Evolutionary conservation across 2,329 filamentous ascomycete species (phyloP).

Genomic region (Sporothrix mexicana): DNA sequence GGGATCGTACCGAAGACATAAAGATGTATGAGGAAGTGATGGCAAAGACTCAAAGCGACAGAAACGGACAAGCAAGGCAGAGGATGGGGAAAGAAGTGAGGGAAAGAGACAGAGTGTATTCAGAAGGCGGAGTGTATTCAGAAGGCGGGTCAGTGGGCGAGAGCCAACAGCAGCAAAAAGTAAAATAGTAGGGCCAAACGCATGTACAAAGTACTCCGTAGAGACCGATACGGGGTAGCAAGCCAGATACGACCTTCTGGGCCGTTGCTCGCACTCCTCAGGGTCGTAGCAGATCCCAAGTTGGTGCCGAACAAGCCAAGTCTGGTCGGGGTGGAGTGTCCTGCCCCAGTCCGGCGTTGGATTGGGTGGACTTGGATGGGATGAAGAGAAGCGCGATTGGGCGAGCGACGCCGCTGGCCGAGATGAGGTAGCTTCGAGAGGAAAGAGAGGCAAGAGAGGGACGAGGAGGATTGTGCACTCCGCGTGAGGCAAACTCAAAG

Average conservation of each 20-base stretch:
- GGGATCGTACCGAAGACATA: constrained; percentile 24
- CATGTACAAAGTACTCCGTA: no score
- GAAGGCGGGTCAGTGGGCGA: background rate
- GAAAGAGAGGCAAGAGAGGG: background rate
- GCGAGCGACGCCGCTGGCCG: constrained; percentile 25
- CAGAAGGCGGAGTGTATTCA: background rate
- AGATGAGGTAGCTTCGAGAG: constrained; percentile 26
- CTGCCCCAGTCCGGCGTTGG: constrained; percentile 27
- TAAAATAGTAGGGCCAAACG: background rate
- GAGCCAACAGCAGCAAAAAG: background rate
- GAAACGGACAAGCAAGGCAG: background rate
- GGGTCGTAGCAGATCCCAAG: constrained; percentile 37
- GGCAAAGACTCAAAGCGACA: background rate
- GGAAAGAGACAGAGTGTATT: background rate
- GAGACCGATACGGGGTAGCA: background rate
- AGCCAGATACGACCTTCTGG: constrained; percentile 11
- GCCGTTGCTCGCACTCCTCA: constrained; percentile 18
- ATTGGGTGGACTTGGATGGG: constrained; percentile 33
- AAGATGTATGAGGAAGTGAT: background rate
- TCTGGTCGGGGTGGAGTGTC: constrained; percentile 34
- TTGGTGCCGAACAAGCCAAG: constrained; percentile 32
- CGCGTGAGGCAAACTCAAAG: background rate
- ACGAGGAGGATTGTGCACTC: background rate
- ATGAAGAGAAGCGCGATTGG: constrained; percentile 30
- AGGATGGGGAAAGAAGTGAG: background rate